Percentiles rank a stretch among this genome's conserved stretches.
Evolutionary conservation across 139 green algal species (phyloP).

Genomic region (Chlorella sp.): DNA sequence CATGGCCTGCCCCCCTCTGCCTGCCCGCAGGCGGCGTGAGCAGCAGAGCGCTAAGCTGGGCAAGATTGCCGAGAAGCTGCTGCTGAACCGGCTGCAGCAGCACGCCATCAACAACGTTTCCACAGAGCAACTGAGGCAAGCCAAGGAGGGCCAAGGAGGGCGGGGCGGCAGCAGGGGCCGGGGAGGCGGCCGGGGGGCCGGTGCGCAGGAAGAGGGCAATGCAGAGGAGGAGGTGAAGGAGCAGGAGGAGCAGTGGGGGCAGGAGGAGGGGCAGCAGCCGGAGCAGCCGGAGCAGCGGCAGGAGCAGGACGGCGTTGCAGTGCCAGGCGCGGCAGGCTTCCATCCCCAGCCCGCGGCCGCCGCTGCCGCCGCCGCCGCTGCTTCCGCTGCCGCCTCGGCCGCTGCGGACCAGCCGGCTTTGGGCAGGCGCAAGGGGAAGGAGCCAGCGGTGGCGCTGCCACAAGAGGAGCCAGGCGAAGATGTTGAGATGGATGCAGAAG

Average conservation of each 20-base stretch:
- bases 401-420: background rate
- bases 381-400: background rate
- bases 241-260: background rate
- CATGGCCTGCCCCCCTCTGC: no score
- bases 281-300: background rate
- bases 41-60: conserved; percentile 73
- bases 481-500: no score
- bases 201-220: background rate
- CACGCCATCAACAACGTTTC: conserved; percentile 30
- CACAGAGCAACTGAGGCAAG: conserved; percentile 7
- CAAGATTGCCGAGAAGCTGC: conserved; percentile 93
- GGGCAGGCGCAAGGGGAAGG: conserved; percentile 7
- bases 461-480: background rate
- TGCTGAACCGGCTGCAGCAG: conserved; percentile 90
- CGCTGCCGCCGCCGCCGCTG: background rate
- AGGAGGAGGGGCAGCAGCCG: no score
- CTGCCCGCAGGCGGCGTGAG: conserved; percentile 69
- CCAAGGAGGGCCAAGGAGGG: background rate
- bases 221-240: background rate
- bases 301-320: no score
- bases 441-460: background rate
- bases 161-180: background rate
- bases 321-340: no score
- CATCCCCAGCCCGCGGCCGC: no score
- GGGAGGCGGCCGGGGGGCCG: background rate